phyloP scores from a whole-genome alignment of 768 basidiomycete species.

The Rickenella mellea region DNA sequence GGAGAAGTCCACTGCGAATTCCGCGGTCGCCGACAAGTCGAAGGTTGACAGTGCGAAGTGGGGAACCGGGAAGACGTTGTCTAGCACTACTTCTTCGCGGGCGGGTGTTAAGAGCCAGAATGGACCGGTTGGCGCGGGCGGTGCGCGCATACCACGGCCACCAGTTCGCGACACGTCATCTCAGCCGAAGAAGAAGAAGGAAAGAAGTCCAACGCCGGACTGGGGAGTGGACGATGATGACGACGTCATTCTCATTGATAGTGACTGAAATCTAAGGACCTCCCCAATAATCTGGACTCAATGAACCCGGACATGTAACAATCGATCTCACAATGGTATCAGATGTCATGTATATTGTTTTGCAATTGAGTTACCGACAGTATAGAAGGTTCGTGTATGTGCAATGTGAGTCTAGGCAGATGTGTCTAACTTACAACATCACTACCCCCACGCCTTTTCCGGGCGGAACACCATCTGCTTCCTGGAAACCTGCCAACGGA shows the following conservation, averaged over 20 bases:
- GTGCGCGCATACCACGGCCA: conserved; percentile 37
- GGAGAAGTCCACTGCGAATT: conserved; percentile 24
- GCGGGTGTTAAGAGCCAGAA: conserved; percentile 23
- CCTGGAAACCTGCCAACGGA: conserved; percentile 60
- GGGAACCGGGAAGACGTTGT: conserved; percentile 34
- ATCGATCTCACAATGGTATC: too few species aligned
- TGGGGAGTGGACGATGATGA: conserved; percentile 76
- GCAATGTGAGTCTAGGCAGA: too few species aligned
- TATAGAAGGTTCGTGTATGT: too few species aligned
- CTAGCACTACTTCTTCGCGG: conserved; percentile 31
- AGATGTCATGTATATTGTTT: too few species aligned
- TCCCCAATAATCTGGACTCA: too few species aligned
- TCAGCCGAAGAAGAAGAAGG: conserved; percentile 25
- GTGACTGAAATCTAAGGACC: conserved; percentile 45
- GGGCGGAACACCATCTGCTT: conserved; percentile 38
- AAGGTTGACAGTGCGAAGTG: conserved; percentile 17
- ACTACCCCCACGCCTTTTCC: conserved; percentile 86
- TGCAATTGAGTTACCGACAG: too few species aligned
- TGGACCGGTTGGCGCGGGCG: conserved; percentile 44
- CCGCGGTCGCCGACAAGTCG: conserved; percentile 16
- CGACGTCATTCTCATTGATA: conserved; percentile 77
- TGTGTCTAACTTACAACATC: conserved; percentile 82
- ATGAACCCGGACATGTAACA: too few species aligned
- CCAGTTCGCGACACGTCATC: conserved; percentile 21
- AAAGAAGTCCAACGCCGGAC: conserved; percentile 65